phyloP scores from a whole-genome alignment of 1,139 yeast species.

The Saccharomyces hybrid region DNA sequence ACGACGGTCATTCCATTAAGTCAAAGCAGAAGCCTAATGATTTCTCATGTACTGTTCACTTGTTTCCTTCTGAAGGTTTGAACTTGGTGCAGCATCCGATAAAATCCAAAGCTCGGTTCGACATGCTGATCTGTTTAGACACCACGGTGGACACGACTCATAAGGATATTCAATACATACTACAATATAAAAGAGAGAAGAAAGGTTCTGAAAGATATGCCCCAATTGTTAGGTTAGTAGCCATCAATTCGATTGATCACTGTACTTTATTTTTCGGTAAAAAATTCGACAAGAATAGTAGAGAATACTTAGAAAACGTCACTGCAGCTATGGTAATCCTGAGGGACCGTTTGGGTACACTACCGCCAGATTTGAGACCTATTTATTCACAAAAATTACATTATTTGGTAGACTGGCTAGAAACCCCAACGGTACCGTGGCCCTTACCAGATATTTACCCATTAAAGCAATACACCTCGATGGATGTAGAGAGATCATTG shows the following conservation, averaged over 20 bases:
- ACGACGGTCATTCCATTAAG: slow-evolving; percentile 49
- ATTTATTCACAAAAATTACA: slow-evolving; percentile 60
- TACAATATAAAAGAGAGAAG: slow-evolving; percentile 19
- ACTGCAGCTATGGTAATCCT: slow-evolving; percentile 80
- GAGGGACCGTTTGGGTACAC: slow-evolving; percentile 72
- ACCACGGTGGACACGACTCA: slow-evolving; percentile 47
- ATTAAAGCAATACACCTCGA: slow-evolving; percentile 53
- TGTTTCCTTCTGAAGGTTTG: slow-evolving; percentile 39
- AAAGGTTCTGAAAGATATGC: slow-evolving; percentile 29
- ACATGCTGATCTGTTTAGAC: slow-evolving; percentile 63
- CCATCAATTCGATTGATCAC: slow-evolving; percentile 80
- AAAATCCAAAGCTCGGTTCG: slow-evolving; percentile 36
- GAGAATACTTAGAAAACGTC: slow-evolving; percentile 51
- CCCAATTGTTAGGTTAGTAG: slow-evolving; percentile 61
- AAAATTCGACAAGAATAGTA: slow-evolving; percentile 33
- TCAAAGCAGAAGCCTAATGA: slow-evolving; percentile 28
- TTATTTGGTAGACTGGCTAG: slow-evolving; percentile 57
- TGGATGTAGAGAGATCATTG: slow-evolving; percentile 72
- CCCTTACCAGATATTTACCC: slow-evolving; percentile 69
- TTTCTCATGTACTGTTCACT: slow-evolving; percentile 33
- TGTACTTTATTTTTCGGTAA: slow-evolving; percentile 42
- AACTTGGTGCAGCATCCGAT: slow-evolving; percentile 14
- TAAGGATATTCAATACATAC: slow-evolving; percentile 29
- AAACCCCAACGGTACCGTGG: slow-evolving; percentile 45
- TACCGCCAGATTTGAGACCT: slow-evolving; percentile 75